phyloP scores from a whole-genome alignment of 2,329 filamentous ascomycete species.

The Didymellaceae sp. region DNA sequence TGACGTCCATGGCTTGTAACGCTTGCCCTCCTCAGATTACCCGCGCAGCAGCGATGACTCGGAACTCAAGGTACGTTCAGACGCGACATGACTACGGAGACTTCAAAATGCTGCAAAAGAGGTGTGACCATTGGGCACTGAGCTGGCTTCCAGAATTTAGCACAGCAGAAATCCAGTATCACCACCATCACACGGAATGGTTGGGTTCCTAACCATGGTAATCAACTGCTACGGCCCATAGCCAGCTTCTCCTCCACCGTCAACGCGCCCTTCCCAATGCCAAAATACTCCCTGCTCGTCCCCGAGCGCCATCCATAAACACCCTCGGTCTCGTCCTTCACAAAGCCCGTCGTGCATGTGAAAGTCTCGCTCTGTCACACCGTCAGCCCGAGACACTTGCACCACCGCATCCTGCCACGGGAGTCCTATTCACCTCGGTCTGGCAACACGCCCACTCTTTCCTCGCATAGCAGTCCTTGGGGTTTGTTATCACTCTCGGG shows the following conservation, averaged over 20 bases:
- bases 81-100: too few species aligned
- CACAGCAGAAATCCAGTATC: not conserved
- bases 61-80: too few species aligned
- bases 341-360: not conserved
- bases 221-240: not conserved
- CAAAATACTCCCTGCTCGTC: not conserved
- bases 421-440: not conserved
- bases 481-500: not conserved
- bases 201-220: not conserved
- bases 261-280: not conserved
- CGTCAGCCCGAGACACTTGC: not conserved
- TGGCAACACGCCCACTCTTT: constrained; percentile 6
- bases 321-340: not conserved
- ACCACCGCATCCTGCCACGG: not conserved
- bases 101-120: too few species aligned
- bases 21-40: too few species aligned
- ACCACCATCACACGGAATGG: not conserved
- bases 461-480: not conserved
- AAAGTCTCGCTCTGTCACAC: not conserved
- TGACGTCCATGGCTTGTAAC: too few species aligned
- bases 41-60: too few species aligned
- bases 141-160: too few species aligned
- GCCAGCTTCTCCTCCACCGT: not conserved
- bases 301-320: constrained; percentile 7
- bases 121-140: too few species aligned